These are phyloP conservation scores for Dichotomocladium elegans DNA, from an alignment of 371 early-diverging fungal species.

Conservation along the genomic window DNA sequence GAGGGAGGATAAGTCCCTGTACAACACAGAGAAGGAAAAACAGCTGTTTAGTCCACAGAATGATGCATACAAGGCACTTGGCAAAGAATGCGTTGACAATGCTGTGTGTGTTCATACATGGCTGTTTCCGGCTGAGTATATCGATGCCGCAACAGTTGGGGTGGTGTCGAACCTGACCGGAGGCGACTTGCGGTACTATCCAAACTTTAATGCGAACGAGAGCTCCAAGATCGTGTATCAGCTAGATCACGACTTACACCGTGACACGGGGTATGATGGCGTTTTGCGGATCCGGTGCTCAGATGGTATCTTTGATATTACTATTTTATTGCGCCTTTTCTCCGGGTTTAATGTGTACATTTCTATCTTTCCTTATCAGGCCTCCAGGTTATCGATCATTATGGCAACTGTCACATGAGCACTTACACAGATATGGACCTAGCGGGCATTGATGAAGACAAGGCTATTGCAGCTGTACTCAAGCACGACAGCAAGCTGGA, in stretches of 20 bases:
- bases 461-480: constrained; percentile 80
- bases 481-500: constrained; percentile 93
- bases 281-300: constrained; percentile 90
- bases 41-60: constrained; percentile 79
- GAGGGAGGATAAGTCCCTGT: constrained; percentile 84
- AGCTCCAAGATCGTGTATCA: constrained; percentile 71
- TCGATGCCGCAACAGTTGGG: constrained; percentile 86
- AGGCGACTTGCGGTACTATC: constrained; percentile 81
- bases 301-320: constrained; percentile 51
- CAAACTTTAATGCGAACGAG: constrained; percentile 74
- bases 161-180: constrained; percentile 77
- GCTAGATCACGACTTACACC: constrained; percentile 65
- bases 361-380: constrained; percentile 48
- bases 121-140: constrained; percentile 81
- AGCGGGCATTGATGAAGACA: constrained; percentile 87
- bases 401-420: constrained; percentile 93
- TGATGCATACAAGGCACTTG: constrained; percentile 82
- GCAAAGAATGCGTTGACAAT: constrained; percentile 72
- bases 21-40: constrained; percentile 92
- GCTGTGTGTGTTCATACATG: constrained; percentile 88
- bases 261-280: constrained; percentile 87
- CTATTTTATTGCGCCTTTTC: too few species aligned
- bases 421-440: constrained; percentile 92
- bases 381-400: constrained; percentile 84
- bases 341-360: too few species aligned